Evolutionary conservation across 2,329 filamentous ascomycete species (phyloP).

Genomic region (Mycosphaerella sp.): DNA sequence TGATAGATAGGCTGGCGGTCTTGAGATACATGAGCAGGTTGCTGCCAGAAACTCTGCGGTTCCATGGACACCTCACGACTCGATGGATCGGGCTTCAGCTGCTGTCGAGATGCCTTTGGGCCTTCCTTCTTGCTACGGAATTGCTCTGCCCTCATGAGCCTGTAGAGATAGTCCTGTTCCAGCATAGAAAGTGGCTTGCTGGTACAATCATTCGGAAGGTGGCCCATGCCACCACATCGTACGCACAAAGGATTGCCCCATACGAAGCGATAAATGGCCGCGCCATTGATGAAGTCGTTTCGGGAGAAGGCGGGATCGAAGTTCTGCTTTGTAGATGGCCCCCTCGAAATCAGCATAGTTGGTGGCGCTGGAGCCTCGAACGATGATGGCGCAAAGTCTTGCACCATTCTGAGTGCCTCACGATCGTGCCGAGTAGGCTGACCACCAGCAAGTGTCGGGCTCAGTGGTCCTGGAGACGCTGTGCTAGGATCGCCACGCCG

Average conservation of each 20-base stretch:
- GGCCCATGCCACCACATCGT: constrained; percentile 17
- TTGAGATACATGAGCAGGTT: not conserved
- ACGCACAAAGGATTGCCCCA: constrained; percentile 23
- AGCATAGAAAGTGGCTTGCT: constrained; percentile 4
- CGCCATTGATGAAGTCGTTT: constrained; percentile 21
- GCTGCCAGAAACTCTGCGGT: not conserved
- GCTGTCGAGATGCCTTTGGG: not conserved
- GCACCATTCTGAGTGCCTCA: not conserved
- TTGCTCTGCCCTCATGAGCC: constrained; percentile 15
- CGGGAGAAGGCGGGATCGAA: constrained; percentile 14
- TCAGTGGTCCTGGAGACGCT: no score
- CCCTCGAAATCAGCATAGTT: not conserved
- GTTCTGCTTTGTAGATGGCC: not conserved
- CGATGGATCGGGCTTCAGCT: not conserved
- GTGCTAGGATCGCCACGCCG: not conserved
- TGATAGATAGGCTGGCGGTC: not conserved
- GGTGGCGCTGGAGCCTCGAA: not conserved
- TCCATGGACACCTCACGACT: not conserved
- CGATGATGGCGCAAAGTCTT: not conserved
- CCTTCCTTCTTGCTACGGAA: constrained; percentile 16
- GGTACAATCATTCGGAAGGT: constrained; percentile 16
- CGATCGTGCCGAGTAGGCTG: no score
- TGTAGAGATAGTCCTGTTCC: constrained; percentile 16
- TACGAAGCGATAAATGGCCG: constrained; percentile 16
- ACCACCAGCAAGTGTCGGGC: no score